Evolutionary conservation across 2,329 filamentous ascomycete species (phyloP).

Genomic region (Allantophomopsis lycopodina): DNA sequence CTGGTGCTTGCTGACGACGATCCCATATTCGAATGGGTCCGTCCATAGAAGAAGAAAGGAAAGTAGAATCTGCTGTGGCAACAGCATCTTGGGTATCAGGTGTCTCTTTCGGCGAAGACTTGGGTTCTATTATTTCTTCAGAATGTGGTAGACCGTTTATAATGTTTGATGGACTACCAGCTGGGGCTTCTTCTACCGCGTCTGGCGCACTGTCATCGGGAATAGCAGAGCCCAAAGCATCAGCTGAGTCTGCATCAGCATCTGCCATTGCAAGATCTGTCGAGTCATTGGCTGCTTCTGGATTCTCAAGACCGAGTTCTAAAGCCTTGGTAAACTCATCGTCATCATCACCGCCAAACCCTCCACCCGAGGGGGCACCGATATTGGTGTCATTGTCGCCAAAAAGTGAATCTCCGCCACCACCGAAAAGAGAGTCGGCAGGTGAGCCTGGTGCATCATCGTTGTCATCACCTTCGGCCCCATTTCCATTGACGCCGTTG

Average conservation of each 20-base stretch:
- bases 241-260: slow-evolving; percentile 2
- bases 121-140: slow-evolving; percentile 23
- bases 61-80: slow-evolving; percentile 61
- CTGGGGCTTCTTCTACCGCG: background rate
- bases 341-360: slow-evolving; percentile 70
- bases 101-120: slow-evolving; percentile 11
- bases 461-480: slow-evolving; percentile 23
- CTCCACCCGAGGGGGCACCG: slow-evolving; percentile 35
- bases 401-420: slow-evolving; percentile 67
- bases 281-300: slow-evolving; percentile 10
- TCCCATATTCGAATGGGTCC: slow-evolving; percentile 93
- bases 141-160: slow-evolving; percentile 35
- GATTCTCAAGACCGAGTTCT: slow-evolving; percentile 26
- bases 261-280: slow-evolving; percentile 13
- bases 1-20: slow-evolving; percentile 56
- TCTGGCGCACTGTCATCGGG: slow-evolving; percentile 7
- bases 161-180: background rate
- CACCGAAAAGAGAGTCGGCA: slow-evolving; percentile 67
- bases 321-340: slow-evolving; percentile 70
- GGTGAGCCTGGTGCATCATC: slow-evolving; percentile 50
- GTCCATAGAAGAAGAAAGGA: slow-evolving; percentile 79
- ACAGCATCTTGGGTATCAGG: slow-evolving; percentile 33
- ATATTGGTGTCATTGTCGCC: slow-evolving; percentile 58
- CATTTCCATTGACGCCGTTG: slow-evolving; percentile 22
- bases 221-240: slow-evolving; percentile 1